Conservation (phyloP, 805 yeast genomes). For the Hanseniaspora guilliermondii region DNA sequence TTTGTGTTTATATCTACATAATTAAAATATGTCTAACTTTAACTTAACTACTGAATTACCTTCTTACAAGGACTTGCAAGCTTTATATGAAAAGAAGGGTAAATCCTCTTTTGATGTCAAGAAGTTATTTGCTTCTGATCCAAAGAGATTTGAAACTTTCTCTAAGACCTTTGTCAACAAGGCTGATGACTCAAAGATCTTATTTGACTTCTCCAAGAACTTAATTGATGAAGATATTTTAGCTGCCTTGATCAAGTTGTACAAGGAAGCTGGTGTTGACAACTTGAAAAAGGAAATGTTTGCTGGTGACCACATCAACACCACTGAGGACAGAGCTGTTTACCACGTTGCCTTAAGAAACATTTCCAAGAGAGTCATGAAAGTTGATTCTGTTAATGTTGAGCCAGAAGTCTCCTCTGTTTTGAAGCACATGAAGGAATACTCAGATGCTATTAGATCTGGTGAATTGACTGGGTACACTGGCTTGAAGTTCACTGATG, state of each 20-base stretch:
- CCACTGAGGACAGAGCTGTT: constrained; percentile 93
- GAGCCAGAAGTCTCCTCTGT: constrained; percentile 86
- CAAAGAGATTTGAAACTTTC: constrained; percentile 61
- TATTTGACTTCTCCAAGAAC: constrained; percentile 93
- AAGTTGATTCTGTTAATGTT: constrained; percentile 80
- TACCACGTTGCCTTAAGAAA: constrained; percentile 95
- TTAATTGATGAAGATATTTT: constrained; percentile 77
- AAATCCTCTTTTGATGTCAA: constrained; percentile 64
- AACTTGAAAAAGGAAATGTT: constrained; percentile 82
- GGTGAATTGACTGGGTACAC: constrained; percentile 96
- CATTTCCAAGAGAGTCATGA: constrained; percentile 71
- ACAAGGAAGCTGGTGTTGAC: constrained; percentile 83
- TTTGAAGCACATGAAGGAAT: constrained; percentile 91
- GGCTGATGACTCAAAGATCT: constrained; percentile 72
- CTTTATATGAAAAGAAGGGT: constrained; percentile 46
- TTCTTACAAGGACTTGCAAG: constrained; percentile 72
- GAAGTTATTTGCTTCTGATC: constrained; percentile 65
- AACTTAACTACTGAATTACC: constrained; percentile 60
- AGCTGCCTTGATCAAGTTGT: constrained; percentile 55
- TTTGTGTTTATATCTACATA: neutral
- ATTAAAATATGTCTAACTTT: constrained; percentile 28
- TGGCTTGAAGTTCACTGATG: constrained; percentile 83
- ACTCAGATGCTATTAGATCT: constrained; percentile 76
- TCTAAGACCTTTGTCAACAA: constrained; percentile 63
- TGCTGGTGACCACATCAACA: constrained; percentile 84